Evolutionary conservation across 371 early-diverging fungal genomes (phyloP).

Genomic region (Mortierella sp.): DNA sequence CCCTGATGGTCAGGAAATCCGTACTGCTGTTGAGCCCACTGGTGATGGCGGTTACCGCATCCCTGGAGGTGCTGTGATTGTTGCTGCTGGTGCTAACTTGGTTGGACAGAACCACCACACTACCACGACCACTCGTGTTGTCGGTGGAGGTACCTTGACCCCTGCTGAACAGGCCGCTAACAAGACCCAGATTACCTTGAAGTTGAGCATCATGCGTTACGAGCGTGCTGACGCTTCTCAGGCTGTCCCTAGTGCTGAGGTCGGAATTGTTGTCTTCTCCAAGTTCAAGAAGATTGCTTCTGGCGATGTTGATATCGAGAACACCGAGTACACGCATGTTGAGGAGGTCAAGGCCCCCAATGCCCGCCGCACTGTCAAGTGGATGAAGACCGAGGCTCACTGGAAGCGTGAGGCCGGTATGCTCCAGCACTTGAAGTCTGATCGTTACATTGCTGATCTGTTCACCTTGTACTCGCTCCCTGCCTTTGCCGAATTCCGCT

Average conservation of each 20-base stretch:
- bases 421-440: constrained; percentile 33
- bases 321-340: constrained; percentile 22
- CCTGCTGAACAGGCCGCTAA: constrained; percentile 38
- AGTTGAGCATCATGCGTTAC: constrained; percentile 32
- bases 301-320: constrained; percentile 16
- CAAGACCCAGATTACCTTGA: constrained; percentile 27
- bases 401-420: constrained; percentile 37
- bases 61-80: constrained; percentile 40
- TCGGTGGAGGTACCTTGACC: constrained; percentile 33
- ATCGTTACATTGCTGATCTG: constrained; percentile 26
- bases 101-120: constrained; percentile 41
- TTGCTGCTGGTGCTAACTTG: constrained; percentile 35
- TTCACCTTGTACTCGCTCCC: constrained; percentile 27
- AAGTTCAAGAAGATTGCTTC: constrained; percentile 28
- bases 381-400: constrained; percentile 29
- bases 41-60: constrained; percentile 46
- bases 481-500: constrained; percentile 26
- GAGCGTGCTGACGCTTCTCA: constrained; percentile 24
- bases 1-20: constrained; percentile 41
- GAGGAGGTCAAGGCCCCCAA: constrained; percentile 36
- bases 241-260: constrained; percentile 17
- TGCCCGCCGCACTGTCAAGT: constrained; percentile 34
- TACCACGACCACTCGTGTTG: constrained; percentile 40
- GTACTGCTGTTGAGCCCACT: constrained; percentile 45
- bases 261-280: constrained; percentile 27